phyloP scores from a whole-genome alignment of 2,329 filamentous ascomycete genomes.

The Pseudogymnoascus sp. region DNA sequence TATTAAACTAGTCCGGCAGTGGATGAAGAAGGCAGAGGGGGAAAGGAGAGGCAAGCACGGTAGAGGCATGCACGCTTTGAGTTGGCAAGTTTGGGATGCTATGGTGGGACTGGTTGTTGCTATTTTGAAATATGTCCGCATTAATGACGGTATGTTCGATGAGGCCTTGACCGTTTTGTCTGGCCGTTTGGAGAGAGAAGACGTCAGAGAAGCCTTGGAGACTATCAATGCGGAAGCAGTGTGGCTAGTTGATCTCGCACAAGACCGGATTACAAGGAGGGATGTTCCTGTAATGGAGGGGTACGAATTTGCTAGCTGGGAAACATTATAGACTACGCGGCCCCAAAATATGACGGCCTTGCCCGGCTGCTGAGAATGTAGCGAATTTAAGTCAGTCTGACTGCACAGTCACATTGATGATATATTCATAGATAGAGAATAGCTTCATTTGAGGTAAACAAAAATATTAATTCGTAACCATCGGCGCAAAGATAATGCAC shows the following conservation, averaged over 20 bases:
- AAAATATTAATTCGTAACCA: slow-evolving; percentile 7
- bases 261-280: slow-evolving; percentile 32
- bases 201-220: slow-evolving; percentile 51
- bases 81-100: slow-evolving; percentile 55
- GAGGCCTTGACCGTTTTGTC: slow-evolving; percentile 56
- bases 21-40: slow-evolving; percentile 33
- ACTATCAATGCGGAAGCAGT: slow-evolving; percentile 64
- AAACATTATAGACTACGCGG: slow-evolving; percentile 16
- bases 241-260: slow-evolving; percentile 55
- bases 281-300: slow-evolving; percentile 37
- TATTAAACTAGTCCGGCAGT: slow-evolving; percentile 40
- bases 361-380: not conserved
- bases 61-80: slow-evolving; percentile 51
- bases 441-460: slow-evolving; percentile 10
- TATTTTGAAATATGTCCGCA: slow-evolving; percentile 51
- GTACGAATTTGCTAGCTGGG: slow-evolving; percentile 25
- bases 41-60: slow-evolving; percentile 27
- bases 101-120: slow-evolving; percentile 49
- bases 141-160: slow-evolving; percentile 65
- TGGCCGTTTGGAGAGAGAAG: slow-evolving; percentile 37
- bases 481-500: not conserved
- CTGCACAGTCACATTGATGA: not conserved
- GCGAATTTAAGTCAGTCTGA: not conserved
- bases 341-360: slow-evolving; percentile 7
- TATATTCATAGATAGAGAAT: slow-evolving; percentile 10